Base-by-base conservation (phyloP, 164 flowering plant species). In the Vitis rotundifolia region DNA sequence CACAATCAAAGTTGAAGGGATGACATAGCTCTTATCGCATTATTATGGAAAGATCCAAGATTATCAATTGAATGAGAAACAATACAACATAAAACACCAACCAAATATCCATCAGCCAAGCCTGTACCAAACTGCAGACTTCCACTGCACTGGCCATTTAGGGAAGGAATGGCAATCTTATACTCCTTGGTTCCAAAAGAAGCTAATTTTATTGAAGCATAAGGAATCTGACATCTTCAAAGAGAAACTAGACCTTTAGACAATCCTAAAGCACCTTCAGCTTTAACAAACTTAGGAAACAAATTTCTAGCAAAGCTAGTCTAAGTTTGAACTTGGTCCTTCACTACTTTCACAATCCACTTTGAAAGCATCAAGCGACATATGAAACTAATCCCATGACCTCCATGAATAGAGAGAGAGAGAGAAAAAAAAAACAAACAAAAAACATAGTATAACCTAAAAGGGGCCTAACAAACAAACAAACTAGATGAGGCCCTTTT, bases 31-130 rank as follows among this genome's bases (percentile, higher is more conserved):
- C 97, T 93, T 81, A 88, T 88, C 49, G 93, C 92, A 75, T 89
- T 91, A 83, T 89, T 91, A 76, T 88, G 91, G 78, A 91, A 89
- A 19, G 97, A 91, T 61, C 90, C 94, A 56, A 91, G 89, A 78
- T 92, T 92, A 70, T 92, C 97, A 19, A 95, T 95, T 69, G 95
- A 95, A 71, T 92, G 97, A 61, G 97, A 92, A 59, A 90, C 93
- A 75, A 88, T 57, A 59, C 94, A 91, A 80, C 97, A 92, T 69
- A 88, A 75, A 31, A 92, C 92, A 75, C 97, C 97, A 74, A 95
- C 94, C 37, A 90, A 75, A 75, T 91, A 91, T 70, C 97, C 94
- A 73, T 93, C 97, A 65, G 87, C 87, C 77, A 91, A 92, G 77
- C 97, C 90, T 44, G 90, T 75, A 66, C 94, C 94, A 71, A 91